These are phyloP conservation scores for Hypoxylon fuscum DNA, from an alignment of 495 filamentous ascomycete genomes.

Conservation along the genomic window DNA sequence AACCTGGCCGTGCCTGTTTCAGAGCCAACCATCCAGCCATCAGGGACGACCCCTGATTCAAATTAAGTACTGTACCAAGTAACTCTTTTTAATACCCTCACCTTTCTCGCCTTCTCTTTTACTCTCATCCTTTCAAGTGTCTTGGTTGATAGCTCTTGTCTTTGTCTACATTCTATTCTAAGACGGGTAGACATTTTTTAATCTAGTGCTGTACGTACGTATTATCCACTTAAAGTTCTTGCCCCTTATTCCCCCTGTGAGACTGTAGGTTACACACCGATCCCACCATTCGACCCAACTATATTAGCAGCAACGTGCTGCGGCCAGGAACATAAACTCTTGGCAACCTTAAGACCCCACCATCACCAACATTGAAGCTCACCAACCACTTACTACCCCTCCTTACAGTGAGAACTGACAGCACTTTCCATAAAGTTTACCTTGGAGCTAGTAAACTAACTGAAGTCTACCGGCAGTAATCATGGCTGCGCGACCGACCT, in stretches of 20 bases:
- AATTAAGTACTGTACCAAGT: conserved; percentile 10
- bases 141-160: conserved; percentile 1
- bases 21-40: conserved; percentile 11
- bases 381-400: conserved; percentile 13
- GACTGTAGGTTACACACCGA: conserved; percentile 10
- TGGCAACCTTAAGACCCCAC: conserved; percentile 32
- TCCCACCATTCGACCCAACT: too few relatives aligned
- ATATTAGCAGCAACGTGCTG: conserved; percentile 15
- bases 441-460: conserved; percentile 2
- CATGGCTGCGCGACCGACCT: conserved; percentile 60
- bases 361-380: conserved; percentile 16
- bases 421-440: conserved; percentile 4
- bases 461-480: background rate
- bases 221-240: conserved; percentile 6
- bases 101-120: background rate
- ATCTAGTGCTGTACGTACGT: background rate
- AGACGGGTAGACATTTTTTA: background rate
- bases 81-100: conserved; percentile 1
- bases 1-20: conserved; percentile 35
- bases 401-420: background rate
- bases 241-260: conserved; percentile 15
- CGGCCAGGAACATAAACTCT: conserved; percentile 33
- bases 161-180: background rate
- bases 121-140: background rate
- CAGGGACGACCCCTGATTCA: conserved; percentile 17